phyloP scores from a whole-genome alignment of 2,329 filamentous ascomycete genomes.

The Macrophomina phaseolina region DNA sequence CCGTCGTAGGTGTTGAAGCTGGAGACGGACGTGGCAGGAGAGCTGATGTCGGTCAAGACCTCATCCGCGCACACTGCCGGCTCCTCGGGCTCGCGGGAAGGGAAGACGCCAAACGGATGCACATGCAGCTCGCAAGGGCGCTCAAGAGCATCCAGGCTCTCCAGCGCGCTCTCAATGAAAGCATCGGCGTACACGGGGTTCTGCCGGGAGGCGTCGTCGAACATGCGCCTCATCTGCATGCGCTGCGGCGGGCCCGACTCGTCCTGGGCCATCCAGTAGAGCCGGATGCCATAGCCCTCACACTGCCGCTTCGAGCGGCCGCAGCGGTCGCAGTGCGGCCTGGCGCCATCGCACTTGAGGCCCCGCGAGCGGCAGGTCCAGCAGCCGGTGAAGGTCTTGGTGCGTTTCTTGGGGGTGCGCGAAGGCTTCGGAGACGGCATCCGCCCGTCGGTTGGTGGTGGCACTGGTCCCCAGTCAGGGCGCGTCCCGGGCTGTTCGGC shows the following conservation, averaged over 20 bases:
- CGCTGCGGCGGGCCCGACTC: not conserved
- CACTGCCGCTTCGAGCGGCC: slow-evolving; percentile 12
- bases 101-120: slow-evolving; percentile 21
- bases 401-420: slow-evolving; percentile 25
- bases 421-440: slow-evolving; percentile 3
- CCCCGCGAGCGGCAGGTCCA: slow-evolving; percentile 48
- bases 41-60: not conserved
- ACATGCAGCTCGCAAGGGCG: slow-evolving; percentile 7
- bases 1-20: not conserved
- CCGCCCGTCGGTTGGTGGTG: not conserved
- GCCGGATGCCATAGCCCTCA: slow-evolving; percentile 23
- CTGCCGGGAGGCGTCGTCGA: slow-evolving; percentile 20
- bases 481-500: not conserved
- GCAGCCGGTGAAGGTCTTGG: slow-evolving; percentile 48
- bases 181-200: slow-evolving; percentile 9
- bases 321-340: slow-evolving; percentile 47
- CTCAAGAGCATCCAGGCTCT: not conserved
- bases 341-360: slow-evolving; percentile 49
- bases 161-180: slow-evolving; percentile 7
- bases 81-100: not conserved
- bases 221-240: slow-evolving; percentile 22
- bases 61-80: not conserved
- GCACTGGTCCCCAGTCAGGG: not conserved
- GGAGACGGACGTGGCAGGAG: not conserved
- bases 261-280: slow-evolving; percentile 17